These are phyloP conservation scores for Microstroma glucosiphilum DNA, from an alignment of 1,284 basidiomycete species.

Conservation along the genomic window DNA sequence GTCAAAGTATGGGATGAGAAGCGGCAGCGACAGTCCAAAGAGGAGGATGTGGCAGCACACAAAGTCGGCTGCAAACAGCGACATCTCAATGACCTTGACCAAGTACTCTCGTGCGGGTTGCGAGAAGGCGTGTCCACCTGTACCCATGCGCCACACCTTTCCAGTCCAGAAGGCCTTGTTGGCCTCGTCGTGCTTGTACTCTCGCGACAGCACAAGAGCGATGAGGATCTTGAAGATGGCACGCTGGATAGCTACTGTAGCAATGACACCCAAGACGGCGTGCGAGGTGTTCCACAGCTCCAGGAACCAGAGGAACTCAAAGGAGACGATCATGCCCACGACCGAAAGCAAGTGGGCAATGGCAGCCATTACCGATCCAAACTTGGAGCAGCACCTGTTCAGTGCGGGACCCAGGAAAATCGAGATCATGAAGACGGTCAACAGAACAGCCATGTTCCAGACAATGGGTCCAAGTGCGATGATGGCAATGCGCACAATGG, in stretches of 20 bases:
- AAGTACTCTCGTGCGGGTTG: slow-evolving; percentile 49
- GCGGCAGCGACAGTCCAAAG: slow-evolving; percentile 57
- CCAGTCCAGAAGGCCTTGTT: slow-evolving; percentile 52
- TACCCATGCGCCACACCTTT: slow-evolving; percentile 49
- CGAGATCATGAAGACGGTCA: slow-evolving; percentile 80
- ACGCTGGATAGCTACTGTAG: slow-evolving; percentile 50
- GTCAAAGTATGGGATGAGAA: slow-evolving; percentile 33
- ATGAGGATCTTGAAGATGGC: slow-evolving; percentile 51
- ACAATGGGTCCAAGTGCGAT: slow-evolving; percentile 90
- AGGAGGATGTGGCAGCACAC: slow-evolving; percentile 44
- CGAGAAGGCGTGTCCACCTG: slow-evolving; percentile 48
- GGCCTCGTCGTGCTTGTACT: slow-evolving; percentile 51
- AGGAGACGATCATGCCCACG: slow-evolving; percentile 42
- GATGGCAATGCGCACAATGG: slow-evolving; percentile 83
- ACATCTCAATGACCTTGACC: slow-evolving; percentile 51
- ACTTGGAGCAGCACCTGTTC: slow-evolving; percentile 58
- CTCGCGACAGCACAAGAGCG: slow-evolving; percentile 45
- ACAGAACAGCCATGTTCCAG: slow-evolving; percentile 82
- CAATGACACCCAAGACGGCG: slow-evolving; percentile 59
- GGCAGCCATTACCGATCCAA: slow-evolving; percentile 49
- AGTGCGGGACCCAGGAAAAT: slow-evolving; percentile 87
- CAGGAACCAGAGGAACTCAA: slow-evolving; percentile 70
- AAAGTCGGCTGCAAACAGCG: slow-evolving; percentile 46
- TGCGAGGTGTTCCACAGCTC: slow-evolving; percentile 87
- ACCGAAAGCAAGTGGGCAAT: slow-evolving; percentile 48